Evolutionary conservation across 768 basidiomycete species (phyloP).

Genomic region (Pleurotus ostreatus): DNA sequence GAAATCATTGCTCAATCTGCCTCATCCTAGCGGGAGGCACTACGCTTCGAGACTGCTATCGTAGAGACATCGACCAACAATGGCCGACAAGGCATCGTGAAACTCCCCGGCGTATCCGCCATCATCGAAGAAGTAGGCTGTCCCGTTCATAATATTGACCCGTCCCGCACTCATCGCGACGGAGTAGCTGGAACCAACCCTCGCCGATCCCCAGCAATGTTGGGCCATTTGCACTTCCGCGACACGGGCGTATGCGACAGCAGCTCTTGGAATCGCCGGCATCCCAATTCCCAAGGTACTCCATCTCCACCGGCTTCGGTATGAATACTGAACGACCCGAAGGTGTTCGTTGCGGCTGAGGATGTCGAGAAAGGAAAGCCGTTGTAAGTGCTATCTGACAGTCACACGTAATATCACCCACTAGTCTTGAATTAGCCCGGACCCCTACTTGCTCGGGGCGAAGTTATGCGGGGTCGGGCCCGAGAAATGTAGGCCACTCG

Average conservation of each 20-base stretch:
- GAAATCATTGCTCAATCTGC: conserved; percentile 6
- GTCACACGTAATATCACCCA: background rate
- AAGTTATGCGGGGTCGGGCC: conserved; percentile 61
- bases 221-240: conserved; percentile 93
- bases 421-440: conserved; percentile 48
- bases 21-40: conserved; percentile 53
- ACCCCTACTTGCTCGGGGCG: conserved; percentile 89
- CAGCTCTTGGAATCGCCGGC: conserved; percentile 63
- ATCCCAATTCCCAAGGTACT: conserved; percentile 57
- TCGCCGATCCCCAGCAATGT: conserved; percentile 48
- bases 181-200: conserved; percentile 31
- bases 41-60: conserved; percentile 79
- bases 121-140: conserved; percentile 54
- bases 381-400: conserved; percentile 28
- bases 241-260: conserved; percentile 68
- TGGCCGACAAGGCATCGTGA: conserved; percentile 59
- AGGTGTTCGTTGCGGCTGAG: conserved; percentile 74
- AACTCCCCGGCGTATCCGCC: conserved; percentile 66
- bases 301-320: background rate
- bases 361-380: conserved; percentile 85
- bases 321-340: no score
- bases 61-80: conserved; percentile 51
- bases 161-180: no score
- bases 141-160: no score
- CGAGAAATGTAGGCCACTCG: conserved; percentile 44